Conservation (phyloP, 352 stramenopile species). For the Aphanomyces stellatus region DNA sequence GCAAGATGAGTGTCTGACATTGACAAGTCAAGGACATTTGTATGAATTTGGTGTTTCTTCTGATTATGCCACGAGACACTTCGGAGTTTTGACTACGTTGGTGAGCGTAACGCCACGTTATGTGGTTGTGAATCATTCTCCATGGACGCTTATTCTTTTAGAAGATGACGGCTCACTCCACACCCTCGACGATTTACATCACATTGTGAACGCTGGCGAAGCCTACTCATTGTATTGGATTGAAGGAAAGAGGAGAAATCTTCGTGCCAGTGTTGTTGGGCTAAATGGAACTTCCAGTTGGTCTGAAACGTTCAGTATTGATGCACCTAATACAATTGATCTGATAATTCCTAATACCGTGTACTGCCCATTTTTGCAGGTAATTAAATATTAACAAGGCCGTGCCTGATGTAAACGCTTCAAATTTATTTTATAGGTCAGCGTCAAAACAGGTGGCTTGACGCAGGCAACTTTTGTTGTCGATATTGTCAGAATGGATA, state of each 20-base stretch:
- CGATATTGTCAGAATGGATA: slow-evolving; percentile 30
- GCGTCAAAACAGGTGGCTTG: slow-evolving; percentile 63
- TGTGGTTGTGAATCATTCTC: slow-evolving; percentile 55
- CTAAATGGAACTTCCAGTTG: slow-evolving; percentile 44
- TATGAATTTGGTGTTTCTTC: slow-evolving; percentile 77
- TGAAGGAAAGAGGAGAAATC: slow-evolving; percentile 32
- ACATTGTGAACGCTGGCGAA: slow-evolving; percentile 60
- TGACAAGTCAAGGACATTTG: slow-evolving; percentile 32
- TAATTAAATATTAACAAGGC: not conserved
- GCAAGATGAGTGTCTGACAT: slow-evolving; percentile 71
- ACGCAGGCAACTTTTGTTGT: slow-evolving; percentile 65
- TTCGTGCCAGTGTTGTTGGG: slow-evolving; percentile 51
- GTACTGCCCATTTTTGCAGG: slow-evolving; percentile 28
- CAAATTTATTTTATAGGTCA: slow-evolving; percentile 23
- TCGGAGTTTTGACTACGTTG: slow-evolving; percentile 73
- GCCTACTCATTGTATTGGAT: slow-evolving; percentile 78
- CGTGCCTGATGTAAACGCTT: not conserved
- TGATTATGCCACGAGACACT: slow-evolving; percentile 74
- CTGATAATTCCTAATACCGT: slow-evolving; percentile 39
- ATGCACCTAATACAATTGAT: slow-evolving; percentile 35
- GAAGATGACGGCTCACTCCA: slow-evolving; percentile 27
- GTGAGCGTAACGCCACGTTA: slow-evolving; percentile 79
- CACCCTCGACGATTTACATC: slow-evolving; percentile 27
- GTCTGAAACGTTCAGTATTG: slow-evolving; percentile 45
- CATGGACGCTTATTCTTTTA: slow-evolving; percentile 55